A percentile compares a stretch with the other conserved stretches of the same genome.
Conservation (phyloP, 106 monocot genomes). For the Vanilla planifolia region DNA sequence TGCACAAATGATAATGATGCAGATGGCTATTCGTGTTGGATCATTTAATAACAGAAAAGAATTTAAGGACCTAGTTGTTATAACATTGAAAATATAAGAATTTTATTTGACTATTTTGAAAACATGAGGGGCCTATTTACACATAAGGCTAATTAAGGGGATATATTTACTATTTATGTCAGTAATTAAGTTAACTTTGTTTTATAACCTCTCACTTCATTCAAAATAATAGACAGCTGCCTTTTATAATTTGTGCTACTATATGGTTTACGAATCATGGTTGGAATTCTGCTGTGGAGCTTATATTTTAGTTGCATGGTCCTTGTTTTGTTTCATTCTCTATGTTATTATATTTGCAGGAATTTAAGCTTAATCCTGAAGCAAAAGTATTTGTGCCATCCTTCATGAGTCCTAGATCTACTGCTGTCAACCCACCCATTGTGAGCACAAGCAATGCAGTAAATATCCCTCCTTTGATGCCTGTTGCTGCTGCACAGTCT, state of each 20-base stretch:
- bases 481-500: constrained; percentile 15
- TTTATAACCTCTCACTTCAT: neutral
- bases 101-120: too few species aligned
- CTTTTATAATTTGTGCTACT: neutral
- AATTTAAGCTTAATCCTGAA: constrained; percentile 51
- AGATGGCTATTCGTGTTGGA: too few species aligned
- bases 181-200: too few species aligned
- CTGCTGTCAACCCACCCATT: constrained; percentile 7
- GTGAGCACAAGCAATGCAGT: constrained; percentile 9
- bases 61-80: too few species aligned
- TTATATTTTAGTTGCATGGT: neutral
- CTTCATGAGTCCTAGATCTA: constrained; percentile 18
- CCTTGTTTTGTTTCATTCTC: neutral
- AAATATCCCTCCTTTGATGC: constrained; percentile 10
- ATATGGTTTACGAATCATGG: neutral
- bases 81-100: too few species aligned
- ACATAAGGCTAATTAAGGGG: too few species aligned
- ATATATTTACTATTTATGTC: too few species aligned
- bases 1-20: too few species aligned
- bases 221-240: neutral
- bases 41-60: too few species aligned
- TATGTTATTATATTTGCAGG: constrained; percentile 23
- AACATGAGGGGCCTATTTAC: too few species aligned
- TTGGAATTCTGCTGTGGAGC: neutral
- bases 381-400: constrained; percentile 45